These are phyloP conservation scores for Daldinia vernicosa DNA, from an alignment of 495 filamentous ascomycete species.

Conservation along the genomic window DNA sequence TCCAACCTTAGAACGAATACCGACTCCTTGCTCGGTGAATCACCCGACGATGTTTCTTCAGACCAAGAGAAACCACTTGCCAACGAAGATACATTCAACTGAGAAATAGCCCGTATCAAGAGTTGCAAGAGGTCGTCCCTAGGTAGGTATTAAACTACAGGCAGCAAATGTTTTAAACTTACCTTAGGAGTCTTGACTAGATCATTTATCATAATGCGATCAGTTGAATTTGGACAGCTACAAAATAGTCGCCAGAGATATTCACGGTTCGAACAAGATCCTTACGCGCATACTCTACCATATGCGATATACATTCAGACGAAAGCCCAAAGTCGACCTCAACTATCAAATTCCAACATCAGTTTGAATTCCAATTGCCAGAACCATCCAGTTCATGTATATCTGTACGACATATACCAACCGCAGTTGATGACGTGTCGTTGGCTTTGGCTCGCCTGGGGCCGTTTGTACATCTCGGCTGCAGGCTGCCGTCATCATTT, in stretches of 20 bases:
- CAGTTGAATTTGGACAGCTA: background rate
- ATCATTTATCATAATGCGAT: background rate
- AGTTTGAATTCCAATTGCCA: slow-evolving; percentile 6
- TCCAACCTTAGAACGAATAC: background rate
- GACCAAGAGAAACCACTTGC: background rate
- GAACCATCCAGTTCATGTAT: background rate
- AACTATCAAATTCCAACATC: background rate
- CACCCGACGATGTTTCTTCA: background rate
- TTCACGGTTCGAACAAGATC: background rate
- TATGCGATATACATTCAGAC: too few relatives aligned
- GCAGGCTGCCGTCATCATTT: slow-evolving; percentile 30
- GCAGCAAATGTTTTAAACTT: background rate
- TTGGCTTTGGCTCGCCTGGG: slow-evolving; percentile 33
- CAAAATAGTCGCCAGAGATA: background rate
- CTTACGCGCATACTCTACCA: background rate
- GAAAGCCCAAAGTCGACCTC: background rate
- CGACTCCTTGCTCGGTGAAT: background rate
- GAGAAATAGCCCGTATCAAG: too few relatives aligned
- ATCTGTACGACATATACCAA: slow-evolving; percentile 3
- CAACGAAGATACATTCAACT: background rate
- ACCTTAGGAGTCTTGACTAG: too few relatives aligned
- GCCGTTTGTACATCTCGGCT: slow-evolving; percentile 26
- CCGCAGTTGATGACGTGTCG: slow-evolving; percentile 40
- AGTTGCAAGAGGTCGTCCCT: background rate
- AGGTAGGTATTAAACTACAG: too few relatives aligned